Percentiles rank a stretch among this genome's conserved stretches.
Conservation (phyloP, 2,329 filamentous ascomycete genomes). For the Trichoderma gracile region DNA sequence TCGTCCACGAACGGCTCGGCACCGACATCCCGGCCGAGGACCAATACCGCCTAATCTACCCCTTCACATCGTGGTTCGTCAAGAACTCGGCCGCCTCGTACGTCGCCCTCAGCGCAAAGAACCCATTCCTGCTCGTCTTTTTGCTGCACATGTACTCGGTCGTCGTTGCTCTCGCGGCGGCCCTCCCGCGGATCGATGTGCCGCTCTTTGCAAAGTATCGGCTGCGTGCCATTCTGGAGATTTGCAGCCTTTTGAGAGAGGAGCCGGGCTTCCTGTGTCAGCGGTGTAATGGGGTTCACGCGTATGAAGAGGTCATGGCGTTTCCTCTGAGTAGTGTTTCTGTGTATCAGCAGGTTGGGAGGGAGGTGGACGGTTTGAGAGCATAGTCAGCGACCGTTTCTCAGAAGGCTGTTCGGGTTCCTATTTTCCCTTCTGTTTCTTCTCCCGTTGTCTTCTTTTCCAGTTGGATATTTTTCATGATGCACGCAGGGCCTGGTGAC, state of each 20-base stretch:
- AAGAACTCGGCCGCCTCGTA: slow-evolving; percentile 12
- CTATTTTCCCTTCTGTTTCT: background rate
- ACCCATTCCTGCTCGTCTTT: slow-evolving; percentile 3
- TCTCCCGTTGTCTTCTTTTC: no score
- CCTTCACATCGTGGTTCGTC: slow-evolving; percentile 16
- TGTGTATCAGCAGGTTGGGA: slow-evolving; percentile 13
- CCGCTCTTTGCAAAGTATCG: slow-evolving; percentile 17
- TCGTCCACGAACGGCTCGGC: slow-evolving; percentile 16
- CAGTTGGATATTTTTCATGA: background rate
- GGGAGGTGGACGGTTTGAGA: background rate
- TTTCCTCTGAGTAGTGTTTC: slow-evolving; percentile 14
- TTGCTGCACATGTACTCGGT: slow-evolving; percentile 14
- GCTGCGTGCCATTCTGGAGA: slow-evolving; percentile 4
- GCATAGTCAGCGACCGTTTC: slow-evolving; percentile 1
- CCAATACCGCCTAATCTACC: slow-evolving; percentile 15
- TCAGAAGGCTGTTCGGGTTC: no score
- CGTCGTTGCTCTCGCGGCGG: slow-evolving; percentile 2
- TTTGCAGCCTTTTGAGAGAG: background rate
- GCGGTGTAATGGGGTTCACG: slow-evolving; percentile 10
- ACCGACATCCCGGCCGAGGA: slow-evolving; percentile 13
- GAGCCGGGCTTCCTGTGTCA: slow-evolving; percentile 13
- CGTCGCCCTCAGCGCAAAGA: slow-evolving; percentile 15
- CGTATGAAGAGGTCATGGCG: slow-evolving; percentile 5
- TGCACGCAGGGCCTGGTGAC: background rate
- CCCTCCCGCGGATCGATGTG: background rate